Evolutionary conservation across 1,284 basidiomycete species (phyloP).

Genomic region (Coniferiporia sulphurascens): DNA sequence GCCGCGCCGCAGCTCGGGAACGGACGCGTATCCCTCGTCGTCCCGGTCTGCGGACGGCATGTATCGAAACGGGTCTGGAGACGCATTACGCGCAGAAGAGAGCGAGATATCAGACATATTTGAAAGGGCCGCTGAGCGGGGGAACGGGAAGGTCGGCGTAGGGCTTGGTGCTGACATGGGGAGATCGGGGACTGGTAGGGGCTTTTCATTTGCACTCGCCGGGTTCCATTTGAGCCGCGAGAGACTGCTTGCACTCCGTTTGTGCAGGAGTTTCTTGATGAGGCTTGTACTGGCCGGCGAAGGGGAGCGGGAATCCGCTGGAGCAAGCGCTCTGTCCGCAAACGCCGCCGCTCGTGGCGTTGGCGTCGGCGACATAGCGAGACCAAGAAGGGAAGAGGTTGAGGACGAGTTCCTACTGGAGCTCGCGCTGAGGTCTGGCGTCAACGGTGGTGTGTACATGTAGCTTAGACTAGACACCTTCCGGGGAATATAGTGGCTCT

Average conservation of each 20-base stretch:
- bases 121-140: neutral
- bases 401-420: conserved; percentile 4
- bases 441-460: conserved; percentile 18
- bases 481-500: conserved; percentile 17
- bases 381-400: conserved; percentile 12
- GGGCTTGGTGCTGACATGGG: neutral
- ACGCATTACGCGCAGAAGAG: neutral
- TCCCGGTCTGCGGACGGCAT: neutral
- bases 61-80: neutral
- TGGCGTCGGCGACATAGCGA: conserved; percentile 1
- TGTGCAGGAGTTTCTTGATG: conserved; percentile 12
- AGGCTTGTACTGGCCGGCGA: conserved; percentile 6
- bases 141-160: conserved; percentile 3
- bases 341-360: neutral
- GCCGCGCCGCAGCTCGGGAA: neutral
- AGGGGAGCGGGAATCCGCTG: neutral
- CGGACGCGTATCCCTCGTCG: conserved; percentile 6
- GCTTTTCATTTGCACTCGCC: conserved; percentile 4
- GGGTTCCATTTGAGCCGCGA: conserved; percentile 1
- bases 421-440: conserved; percentile 15
- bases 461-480: conserved; percentile 16
- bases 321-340: neutral
- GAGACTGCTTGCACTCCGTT: conserved; percentile 3
- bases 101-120: conserved; percentile 15
- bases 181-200: conserved; percentile 8